phyloP scores from a whole-genome alignment of 805 yeast species.

The Zygoascus flipseniorum region DNA sequence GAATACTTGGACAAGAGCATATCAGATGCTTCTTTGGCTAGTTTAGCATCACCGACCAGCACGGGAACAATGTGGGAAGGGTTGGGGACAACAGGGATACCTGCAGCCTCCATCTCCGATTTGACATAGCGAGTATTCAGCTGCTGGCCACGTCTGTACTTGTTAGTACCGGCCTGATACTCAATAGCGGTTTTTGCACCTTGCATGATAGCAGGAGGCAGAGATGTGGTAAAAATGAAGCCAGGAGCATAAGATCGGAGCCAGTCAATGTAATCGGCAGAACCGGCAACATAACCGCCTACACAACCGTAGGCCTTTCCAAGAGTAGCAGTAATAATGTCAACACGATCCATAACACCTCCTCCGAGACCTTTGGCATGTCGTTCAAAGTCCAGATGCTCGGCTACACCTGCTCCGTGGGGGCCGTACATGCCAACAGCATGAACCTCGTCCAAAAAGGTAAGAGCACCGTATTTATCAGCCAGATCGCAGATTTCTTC shows the following conservation, averaged over 20 bases:
- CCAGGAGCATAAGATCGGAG: slow-evolving; percentile 95
- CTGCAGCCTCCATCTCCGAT: slow-evolving; percentile 52
- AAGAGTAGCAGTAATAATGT: slow-evolving; percentile 93
- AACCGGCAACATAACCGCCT: slow-evolving; percentile 96
- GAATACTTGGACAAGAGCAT: slow-evolving; percentile 71
- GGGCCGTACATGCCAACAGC: slow-evolving; percentile 99
- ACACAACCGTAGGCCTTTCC: slow-evolving; percentile 97
- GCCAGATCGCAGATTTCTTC: slow-evolving; percentile 90
- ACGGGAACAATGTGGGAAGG: slow-evolving; percentile 97
- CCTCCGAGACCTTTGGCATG: slow-evolving; percentile 59
- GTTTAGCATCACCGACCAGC: slow-evolving; percentile 86
- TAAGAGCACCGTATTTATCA: slow-evolving; percentile 93
- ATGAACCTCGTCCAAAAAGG: slow-evolving; percentile 96
- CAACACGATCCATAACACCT: slow-evolving; percentile 80
- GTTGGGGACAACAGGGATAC: slow-evolving; percentile 93
- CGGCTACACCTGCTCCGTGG: slow-evolving; percentile 99
- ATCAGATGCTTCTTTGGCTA: slow-evolving; percentile 89
- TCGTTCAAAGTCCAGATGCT: slow-evolving; percentile 82
- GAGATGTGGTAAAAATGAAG: slow-evolving; percentile 89
- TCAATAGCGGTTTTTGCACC: slow-evolving; percentile 86
- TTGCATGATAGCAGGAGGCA: slow-evolving; percentile 98
- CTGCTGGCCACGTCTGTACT: slow-evolving; percentile 79
- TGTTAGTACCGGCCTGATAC: slow-evolving; percentile 67
- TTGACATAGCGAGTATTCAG: slow-evolving; percentile 79
- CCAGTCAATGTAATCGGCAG: slow-evolving; percentile 81